Evolutionary conservation across 1,139 yeast species (phyloP), one percentile per base, ranked within the genome.

Genomic region (Saccharomyces pastorianus): DNA sequence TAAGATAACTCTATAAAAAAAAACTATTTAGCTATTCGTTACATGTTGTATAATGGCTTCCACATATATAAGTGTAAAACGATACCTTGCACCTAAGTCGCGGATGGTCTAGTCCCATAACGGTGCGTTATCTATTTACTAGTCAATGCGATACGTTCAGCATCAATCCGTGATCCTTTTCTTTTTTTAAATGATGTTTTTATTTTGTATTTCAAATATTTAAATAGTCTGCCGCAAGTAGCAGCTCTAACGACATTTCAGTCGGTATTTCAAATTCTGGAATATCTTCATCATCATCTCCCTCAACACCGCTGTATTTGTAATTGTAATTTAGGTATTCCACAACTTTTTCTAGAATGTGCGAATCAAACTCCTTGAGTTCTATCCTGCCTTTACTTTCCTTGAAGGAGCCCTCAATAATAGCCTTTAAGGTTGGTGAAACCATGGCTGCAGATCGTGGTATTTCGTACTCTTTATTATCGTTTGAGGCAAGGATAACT

Each of bases 241-340:
- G 73, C 61, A 93, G 73, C 65, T 93, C 98, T 60, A 93, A 75
- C 0, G 98, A 96, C 79, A 91, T 81, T 63, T 89, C 97, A 0
- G 98, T 93, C 0, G 98, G 97, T 1, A 93, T 83, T 49, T 86
- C 85, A 69, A 93, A 93, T 57, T 88, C 95, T 0, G 96, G 96
- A 9, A 88, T 82, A 20, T 20, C 23, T 51, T 79, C 82, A 0
- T 77, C 79, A 27, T 75, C 73, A 11, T 52, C 56, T 13, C 38
- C 81, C 1, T 79, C 82, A 47, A 74, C 76, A 55, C 83, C 87
- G 59, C 76, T 80, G 66, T 87, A 88, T 64, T 87, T 85, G 61
- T 77, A 71, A 62, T 88, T 83, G 67, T 88, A 91, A 67, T 88
- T 84, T 46, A 93, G 72, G 64, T 93, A 93, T 62, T 93, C 98